These are phyloP conservation scores for Haematococcus sp. DNA, from an alignment of 139 green algal species.

Conservation along the genomic window DNA sequence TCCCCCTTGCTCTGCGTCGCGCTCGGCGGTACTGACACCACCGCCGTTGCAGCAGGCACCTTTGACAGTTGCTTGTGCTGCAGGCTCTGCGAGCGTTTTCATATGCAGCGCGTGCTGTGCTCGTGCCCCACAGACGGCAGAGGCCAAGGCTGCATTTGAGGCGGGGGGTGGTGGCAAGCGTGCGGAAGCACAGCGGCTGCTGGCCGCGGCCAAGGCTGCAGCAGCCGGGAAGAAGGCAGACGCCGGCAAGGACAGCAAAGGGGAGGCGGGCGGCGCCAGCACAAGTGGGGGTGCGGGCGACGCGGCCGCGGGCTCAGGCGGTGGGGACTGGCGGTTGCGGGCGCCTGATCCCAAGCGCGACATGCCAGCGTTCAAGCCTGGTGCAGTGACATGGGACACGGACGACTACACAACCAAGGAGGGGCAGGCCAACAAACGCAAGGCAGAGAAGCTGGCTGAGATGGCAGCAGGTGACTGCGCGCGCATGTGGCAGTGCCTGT, in stretches of 20 bases:
- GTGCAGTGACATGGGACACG: conserved; percentile 85
- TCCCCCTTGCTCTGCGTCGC: too few species aligned
- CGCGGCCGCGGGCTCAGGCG: neutral
- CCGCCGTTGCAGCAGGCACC: too few species aligned
- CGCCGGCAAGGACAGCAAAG: neutral
- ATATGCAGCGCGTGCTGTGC: too few species aligned
- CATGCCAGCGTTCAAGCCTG: conserved; percentile 73
- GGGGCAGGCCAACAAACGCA: conserved; percentile 18
- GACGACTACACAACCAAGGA: conserved; percentile 48
- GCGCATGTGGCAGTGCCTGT: too few species aligned
- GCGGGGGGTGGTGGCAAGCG: conserved; percentile 52
- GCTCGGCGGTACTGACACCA: too few species aligned
- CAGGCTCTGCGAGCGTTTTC: too few species aligned
- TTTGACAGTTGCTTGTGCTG: too few species aligned
- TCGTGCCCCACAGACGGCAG: neutral
- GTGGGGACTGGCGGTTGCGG: conserved; percentile 57
- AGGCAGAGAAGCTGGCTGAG: conserved; percentile 29
- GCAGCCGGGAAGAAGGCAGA: conserved; percentile 1
- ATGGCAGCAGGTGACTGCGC: conserved; percentile 8
- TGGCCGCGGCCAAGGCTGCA: conserved; percentile 62
- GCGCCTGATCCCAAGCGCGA: conserved; percentile 34
- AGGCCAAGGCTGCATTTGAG: conserved; percentile 27
- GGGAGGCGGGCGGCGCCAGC: neutral
- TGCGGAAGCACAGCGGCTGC: conserved; percentile 49
- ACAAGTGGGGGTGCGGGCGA: neutral